A percentile compares a stretch with the other conserved stretches of the same genome.
phyloP scores from a whole-genome alignment of 768 basidiomycete species.

The Mycena galopus region DNA sequence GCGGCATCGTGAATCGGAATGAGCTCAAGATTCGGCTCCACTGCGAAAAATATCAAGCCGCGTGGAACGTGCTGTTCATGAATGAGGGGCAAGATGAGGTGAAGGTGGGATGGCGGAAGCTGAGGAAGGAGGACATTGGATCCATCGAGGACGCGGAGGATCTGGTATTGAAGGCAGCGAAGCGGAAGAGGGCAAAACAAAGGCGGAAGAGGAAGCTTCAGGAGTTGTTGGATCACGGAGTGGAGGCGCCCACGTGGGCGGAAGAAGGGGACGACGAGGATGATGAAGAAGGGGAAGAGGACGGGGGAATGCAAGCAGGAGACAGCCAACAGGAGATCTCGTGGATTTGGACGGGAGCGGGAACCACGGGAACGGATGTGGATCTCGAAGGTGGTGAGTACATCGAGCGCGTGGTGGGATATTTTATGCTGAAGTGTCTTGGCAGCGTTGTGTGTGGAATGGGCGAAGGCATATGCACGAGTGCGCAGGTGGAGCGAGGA shows the following conservation, averaged over 20 bases:
- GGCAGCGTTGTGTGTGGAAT: background rate
- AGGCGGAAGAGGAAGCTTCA: background rate
- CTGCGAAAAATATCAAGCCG: background rate
- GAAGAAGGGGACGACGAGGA: background rate
- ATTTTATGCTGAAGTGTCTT: background rate
- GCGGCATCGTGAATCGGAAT: background rate
- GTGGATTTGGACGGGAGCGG: conserved; percentile 4
- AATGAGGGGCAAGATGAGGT: background rate
- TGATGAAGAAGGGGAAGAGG: too few species aligned
- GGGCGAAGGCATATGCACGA: background rate
- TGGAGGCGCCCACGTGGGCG: background rate
- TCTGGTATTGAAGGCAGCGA: background rate
- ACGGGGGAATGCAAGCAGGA: background rate
- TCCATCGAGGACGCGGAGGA: background rate
- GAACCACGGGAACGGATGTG: background rate
- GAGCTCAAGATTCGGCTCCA: background rate
- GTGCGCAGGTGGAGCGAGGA: background rate
- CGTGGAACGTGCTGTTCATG: background rate
- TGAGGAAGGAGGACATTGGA: background rate
- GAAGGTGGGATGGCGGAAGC: background rate
- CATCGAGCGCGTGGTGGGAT: background rate
- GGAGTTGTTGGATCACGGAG: background rate
- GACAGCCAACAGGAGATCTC: background rate
- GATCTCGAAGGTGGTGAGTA: conserved; percentile 2
- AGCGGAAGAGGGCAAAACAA: background rate